Conservation (phyloP, 2,329 filamentous ascomycete species). For the Pyrenophora teres region DNA sequence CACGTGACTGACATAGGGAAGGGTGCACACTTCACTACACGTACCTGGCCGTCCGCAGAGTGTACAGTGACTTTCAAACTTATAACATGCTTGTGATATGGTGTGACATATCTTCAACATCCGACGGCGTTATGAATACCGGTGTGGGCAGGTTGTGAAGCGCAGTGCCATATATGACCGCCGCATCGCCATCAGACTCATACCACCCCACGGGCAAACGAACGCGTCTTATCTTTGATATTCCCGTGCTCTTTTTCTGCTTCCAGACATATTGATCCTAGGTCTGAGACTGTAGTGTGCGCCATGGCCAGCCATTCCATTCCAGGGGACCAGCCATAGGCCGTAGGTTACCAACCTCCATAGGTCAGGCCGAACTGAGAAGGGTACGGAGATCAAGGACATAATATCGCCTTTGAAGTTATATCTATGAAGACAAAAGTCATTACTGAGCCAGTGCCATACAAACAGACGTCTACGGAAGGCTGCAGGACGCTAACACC, state of each 20-base stretch:
- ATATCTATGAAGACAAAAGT: constrained; percentile 73
- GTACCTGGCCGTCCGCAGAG: constrained; percentile 12
- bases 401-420: constrained; percentile 64
- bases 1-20: not conserved
- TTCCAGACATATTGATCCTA: constrained; percentile 54
- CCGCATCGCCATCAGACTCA: not conserved
- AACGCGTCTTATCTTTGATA: not conserved
- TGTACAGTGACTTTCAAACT: constrained; percentile 1
- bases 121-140: constrained; percentile 64
- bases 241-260: constrained; percentile 14
- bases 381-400: constrained; percentile 65
- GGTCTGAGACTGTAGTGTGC: constrained; percentile 68
- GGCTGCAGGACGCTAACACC: constrained; percentile 69
- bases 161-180: constrained; percentile 35
- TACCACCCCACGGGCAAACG: not conserved
- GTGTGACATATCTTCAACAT: constrained; percentile 36
- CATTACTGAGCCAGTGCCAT: constrained; percentile 62
- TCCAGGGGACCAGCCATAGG: constrained; percentile 68
- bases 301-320: constrained; percentile 68
- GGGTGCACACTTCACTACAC: not conserved
- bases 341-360: constrained; percentile 70
- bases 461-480: constrained; percentile 70
- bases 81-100: constrained; percentile 18
- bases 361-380: constrained; percentile 64
- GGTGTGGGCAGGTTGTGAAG: constrained; percentile 61